phyloP scores from a whole-genome alignment of 1,284 basidiomycete genomes.

The Microbotryomycetes sp. region DNA sequence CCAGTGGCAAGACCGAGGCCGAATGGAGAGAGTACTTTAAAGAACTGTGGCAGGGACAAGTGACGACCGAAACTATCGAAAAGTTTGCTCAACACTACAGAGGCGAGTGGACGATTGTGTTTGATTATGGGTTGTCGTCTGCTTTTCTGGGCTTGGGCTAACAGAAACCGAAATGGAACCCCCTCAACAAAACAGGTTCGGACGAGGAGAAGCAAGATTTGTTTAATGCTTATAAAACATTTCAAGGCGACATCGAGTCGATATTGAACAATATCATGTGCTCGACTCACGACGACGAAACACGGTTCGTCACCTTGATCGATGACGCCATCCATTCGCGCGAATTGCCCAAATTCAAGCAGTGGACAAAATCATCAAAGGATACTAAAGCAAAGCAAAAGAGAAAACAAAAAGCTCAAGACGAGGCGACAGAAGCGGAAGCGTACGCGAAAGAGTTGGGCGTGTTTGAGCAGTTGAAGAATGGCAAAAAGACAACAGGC shows the following conservation, averaged over 20 bases:
- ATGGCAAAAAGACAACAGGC: constrained; percentile 51
- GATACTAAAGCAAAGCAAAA: constrained; percentile 69
- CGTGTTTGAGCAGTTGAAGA: constrained; percentile 80
- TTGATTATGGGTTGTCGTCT: no score
- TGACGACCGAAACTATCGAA: constrained; percentile 75
- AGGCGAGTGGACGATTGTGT: constrained; percentile 48
- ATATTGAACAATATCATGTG: constrained; percentile 81
- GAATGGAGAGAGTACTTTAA: constrained; percentile 92
- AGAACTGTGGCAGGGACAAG: constrained; percentile 60
- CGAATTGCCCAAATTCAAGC: constrained; percentile 50
- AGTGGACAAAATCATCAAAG: constrained; percentile 63
- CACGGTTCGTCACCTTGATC: constrained; percentile 66
- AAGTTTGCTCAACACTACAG: constrained; percentile 87
- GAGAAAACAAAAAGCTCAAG: constrained; percentile 48
- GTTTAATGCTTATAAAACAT: constrained; percentile 59
- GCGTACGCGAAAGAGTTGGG: constrained; percentile 76
- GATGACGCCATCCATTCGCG: constrained; percentile 56
- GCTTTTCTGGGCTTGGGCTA: background rate
- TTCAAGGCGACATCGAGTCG: constrained; percentile 61
- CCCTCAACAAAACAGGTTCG: constrained; percentile 56
- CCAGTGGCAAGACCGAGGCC: constrained; percentile 60
- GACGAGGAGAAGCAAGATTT: constrained; percentile 72
- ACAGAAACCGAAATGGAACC: background rate
- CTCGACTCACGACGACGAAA: constrained; percentile 62
- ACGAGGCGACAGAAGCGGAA: constrained; percentile 81